Conservation (phyloP, 2,329 filamentous ascomycete species). For the Pseudogymnoascus verrucosus region DNA sequence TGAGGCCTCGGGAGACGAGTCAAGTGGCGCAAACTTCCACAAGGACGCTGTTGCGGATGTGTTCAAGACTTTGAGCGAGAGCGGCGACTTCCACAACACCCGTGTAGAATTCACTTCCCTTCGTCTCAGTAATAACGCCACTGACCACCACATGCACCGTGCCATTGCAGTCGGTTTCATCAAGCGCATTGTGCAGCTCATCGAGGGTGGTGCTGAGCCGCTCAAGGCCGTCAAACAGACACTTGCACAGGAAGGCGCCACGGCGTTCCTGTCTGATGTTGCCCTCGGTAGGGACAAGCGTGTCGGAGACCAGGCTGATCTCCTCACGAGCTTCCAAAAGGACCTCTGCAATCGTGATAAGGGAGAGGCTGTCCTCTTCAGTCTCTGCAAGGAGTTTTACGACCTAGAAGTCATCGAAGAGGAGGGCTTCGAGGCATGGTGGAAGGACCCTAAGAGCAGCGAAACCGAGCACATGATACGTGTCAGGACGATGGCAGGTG, state of each 20-base stretch:
- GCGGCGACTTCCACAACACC: constrained; percentile 69
- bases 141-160: constrained; percentile 77
- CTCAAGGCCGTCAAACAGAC: constrained; percentile 56
- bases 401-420: constrained; percentile 79
- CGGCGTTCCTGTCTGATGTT: constrained; percentile 50
- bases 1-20: constrained; percentile 32
- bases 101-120: constrained; percentile 90
- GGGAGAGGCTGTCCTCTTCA: constrained; percentile 63
- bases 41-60: constrained; percentile 79
- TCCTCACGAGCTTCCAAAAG: constrained; percentile 72
- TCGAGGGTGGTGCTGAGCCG: constrained; percentile 48
- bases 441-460: constrained; percentile 63
- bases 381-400: constrained; percentile 76
- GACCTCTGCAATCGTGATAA: constrained; percentile 61
- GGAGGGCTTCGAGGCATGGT: constrained; percentile 84
- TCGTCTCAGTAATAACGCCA: constrained; percentile 85
- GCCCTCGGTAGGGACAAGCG: constrained; percentile 57
- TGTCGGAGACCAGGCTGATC: constrained; percentile 72
- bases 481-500: constrained; percentile 65
- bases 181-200: constrained; percentile 67
- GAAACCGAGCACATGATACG: constrained; percentile 60
- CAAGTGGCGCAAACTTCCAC: constrained; percentile 61
- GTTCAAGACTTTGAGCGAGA: constrained; percentile 73
- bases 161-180: constrained; percentile 82
- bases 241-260: constrained; percentile 46